Conservation (phyloP, 352 stramenopile genomes). For the Halophytophthora batemanensis region DNA sequence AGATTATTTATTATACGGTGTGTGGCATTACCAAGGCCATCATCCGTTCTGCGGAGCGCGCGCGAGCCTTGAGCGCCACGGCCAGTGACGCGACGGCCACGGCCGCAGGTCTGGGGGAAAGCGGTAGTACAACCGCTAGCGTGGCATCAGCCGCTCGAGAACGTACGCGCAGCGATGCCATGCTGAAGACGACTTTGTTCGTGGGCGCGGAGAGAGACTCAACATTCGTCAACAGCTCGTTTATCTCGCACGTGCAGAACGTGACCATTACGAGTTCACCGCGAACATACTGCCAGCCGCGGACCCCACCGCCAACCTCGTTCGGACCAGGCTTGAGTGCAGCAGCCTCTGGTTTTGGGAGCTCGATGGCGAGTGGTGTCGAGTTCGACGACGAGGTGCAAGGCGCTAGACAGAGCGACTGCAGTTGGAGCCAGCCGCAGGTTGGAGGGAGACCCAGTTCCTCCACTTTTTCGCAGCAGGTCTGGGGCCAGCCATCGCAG, state of each 20-base stretch:
- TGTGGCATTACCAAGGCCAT: constrained; percentile 78
- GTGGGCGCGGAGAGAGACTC: constrained; percentile 57
- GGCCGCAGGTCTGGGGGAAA: constrained; percentile 8
- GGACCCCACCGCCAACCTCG: constrained; percentile 1
- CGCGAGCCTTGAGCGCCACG: constrained; percentile 18
- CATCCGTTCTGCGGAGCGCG: constrained; percentile 44
- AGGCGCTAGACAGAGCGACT: background rate
- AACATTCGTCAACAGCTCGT: constrained; percentile 37
- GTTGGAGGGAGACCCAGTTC: constrained; percentile 29
- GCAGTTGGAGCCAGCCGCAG: constrained; percentile 1
- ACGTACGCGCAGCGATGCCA: constrained; percentile 7
- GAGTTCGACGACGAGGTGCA: background rate
- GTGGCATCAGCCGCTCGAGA: constrained; percentile 14
- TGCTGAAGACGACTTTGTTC: constrained; percentile 37
- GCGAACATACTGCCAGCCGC: constrained; percentile 44
- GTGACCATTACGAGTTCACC: constrained; percentile 42
- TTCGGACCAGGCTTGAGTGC: too few species aligned
- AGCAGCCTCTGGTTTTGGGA: constrained; percentile 1
- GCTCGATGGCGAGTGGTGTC: constrained; percentile 13
- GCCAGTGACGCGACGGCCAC: constrained; percentile 6
- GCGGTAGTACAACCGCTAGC: too few species aligned
- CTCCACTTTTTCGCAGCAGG: constrained; percentile 7
- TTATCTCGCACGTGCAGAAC: constrained; percentile 45
- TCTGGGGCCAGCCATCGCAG: constrained; percentile 16
- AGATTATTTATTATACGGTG: constrained; percentile 85